phyloP scores from a whole-genome alignment of 805 yeast species.

The Suhomyces kilbournensis region DNA sequence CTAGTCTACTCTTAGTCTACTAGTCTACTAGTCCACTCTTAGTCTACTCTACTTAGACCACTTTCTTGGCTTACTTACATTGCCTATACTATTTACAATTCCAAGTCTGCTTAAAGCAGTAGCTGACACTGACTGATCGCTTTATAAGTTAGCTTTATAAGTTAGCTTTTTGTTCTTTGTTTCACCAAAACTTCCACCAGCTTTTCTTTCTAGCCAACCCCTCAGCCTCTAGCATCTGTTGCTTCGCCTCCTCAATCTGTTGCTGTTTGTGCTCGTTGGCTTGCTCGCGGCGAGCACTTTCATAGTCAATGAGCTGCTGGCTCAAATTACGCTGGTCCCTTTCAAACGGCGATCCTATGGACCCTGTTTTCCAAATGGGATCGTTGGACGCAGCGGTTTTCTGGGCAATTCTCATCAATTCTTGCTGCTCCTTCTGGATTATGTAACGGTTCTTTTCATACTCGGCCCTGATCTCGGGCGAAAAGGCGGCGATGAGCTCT shows the following conservation, averaged over 20 bases:
- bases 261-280: constrained; percentile 40
- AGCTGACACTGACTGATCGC: too few relatives aligned
- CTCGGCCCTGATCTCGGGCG: constrained; percentile 80
- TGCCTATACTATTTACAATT: too few relatives aligned
- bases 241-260: constrained; percentile 31
- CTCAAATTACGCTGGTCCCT: constrained; percentile 35
- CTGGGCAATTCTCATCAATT: constrained; percentile 63
- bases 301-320: constrained; percentile 41
- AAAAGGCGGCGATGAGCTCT: constrained; percentile 63
- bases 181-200: constrained; percentile 12
- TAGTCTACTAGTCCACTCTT: too few relatives aligned
- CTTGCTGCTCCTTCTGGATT: constrained; percentile 66
- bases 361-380: constrained; percentile 82
- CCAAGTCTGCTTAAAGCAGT: too few relatives aligned
- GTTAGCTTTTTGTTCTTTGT: too few relatives aligned
- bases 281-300: constrained; percentile 45
- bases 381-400: constrained; percentile 64
- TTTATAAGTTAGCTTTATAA: too few relatives aligned
- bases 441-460: constrained; percentile 63
- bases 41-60: too few relatives aligned
- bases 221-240: constrained; percentile 28
- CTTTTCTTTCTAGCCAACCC: constrained; percentile 16
- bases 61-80: too few relatives aligned
- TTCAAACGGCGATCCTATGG: constrained; percentile 67
- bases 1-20: too few relatives aligned